These are phyloP conservation scores for Aureobasidium sp. DNA, from an alignment of 2,329 filamentous ascomycete genomes.

Conservation along the genomic window DNA sequence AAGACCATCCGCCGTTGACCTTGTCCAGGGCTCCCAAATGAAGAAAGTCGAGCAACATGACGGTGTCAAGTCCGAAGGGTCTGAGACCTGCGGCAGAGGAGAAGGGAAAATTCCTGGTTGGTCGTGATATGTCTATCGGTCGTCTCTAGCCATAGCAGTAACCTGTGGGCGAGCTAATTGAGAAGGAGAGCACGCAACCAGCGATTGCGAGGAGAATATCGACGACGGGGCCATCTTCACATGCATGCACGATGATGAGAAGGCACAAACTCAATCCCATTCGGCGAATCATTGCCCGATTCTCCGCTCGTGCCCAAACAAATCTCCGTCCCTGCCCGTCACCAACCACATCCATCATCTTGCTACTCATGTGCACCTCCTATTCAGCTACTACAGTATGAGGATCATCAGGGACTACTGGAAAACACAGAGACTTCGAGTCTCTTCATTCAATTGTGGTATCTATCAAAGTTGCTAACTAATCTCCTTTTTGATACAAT, in stretches of 20 bases:
- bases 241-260: constrained; percentile 14
- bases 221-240: background rate
- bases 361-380: background rate
- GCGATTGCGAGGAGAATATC: background rate
- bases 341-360: background rate
- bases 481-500: constrained; percentile 1
- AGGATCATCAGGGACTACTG: background rate
- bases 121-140: background rate
- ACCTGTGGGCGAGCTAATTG: background rate
- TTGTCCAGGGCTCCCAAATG: background rate
- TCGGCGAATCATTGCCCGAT: constrained; percentile 4
- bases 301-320: background rate
- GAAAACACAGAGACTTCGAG: background rate
- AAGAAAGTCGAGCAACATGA: constrained; percentile 7
- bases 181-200: background rate
- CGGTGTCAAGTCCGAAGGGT: background rate
- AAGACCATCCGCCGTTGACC: constrained; percentile 60
- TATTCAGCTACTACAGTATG: background rate
- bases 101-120: no score
- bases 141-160: background rate
- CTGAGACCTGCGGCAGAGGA: background rate
- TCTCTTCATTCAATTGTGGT: background rate
- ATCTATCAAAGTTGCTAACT: background rate
- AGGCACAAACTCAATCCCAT: constrained; percentile 2
- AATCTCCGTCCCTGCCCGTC: background rate